These are phyloP conservation scores for Diaporthe ilicicola DNA, from an alignment of 2,329 filamentous ascomycete species.

Conservation along the genomic window DNA sequence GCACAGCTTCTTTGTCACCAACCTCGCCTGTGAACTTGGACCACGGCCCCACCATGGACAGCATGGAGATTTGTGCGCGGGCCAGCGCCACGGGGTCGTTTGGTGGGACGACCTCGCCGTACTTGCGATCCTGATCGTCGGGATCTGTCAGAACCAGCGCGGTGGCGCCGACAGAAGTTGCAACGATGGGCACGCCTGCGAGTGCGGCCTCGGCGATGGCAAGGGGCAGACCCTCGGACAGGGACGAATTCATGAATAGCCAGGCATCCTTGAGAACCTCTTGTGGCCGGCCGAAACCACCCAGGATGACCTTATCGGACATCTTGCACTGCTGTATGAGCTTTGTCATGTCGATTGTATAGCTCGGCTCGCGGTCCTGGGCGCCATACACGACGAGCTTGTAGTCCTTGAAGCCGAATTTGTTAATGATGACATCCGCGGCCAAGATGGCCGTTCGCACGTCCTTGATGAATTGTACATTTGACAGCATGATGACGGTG, in stretches of 20 bases:
- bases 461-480: conserved; percentile 68
- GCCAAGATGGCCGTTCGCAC: conserved; percentile 71
- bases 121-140: conserved; percentile 56
- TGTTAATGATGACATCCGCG: conserved; percentile 71
- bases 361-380: conserved; percentile 68
- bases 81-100: conserved; percentile 69
- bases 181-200: conserved; percentile 63
- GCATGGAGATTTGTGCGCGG: conserved; percentile 67
- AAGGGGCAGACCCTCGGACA: conserved; percentile 64
- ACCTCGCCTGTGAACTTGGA: conserved; percentile 63
- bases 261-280: conserved; percentile 64
- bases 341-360: conserved; percentile 66
- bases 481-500: conserved; percentile 72
- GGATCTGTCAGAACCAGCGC: conserved; percentile 64
- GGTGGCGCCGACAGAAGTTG: conserved; percentile 64
- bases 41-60: conserved; percentile 70
- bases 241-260: conserved; percentile 66
- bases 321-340: conserved; percentile 65
- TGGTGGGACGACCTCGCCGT: conserved; percentile 70
- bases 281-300: conserved; percentile 64
- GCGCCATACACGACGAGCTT: conserved; percentile 70
- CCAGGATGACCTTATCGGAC: conserved; percentile 58
- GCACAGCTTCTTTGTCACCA: conserved; percentile 47
- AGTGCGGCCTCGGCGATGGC: conserved; percentile 66
- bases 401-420: conserved; percentile 72